Base-by-base conservation (phyloP, 2,329 filamentous ascomycete genomes). In the Ascochyta clinopodiicola region DNA sequence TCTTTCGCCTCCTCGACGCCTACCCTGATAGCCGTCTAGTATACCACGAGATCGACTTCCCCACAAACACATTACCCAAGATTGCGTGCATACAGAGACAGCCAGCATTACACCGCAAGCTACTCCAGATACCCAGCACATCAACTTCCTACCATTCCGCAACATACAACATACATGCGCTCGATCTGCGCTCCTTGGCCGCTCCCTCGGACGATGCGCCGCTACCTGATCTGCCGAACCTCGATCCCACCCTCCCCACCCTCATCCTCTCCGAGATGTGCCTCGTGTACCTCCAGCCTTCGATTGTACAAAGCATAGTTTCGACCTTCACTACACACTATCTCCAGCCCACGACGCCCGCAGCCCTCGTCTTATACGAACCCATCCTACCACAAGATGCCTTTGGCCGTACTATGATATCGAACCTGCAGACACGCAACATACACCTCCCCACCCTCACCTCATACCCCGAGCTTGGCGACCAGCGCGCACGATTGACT, bases 1-100 rank as follows among this genome's bases (percentile, higher is more conserved):
- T 88, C 56, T 92, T 97, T 69, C 87, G 91, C 19, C 78, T 97
- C 1, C 82, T 90, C 56, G 76, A 84, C 8, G 72, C 78, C 15
- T 73, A 79, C 48, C 74, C 76, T 0, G 67, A 78, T 25, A 55
- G 62, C 6, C 66, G 67, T 12, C 75, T 96, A 17, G 73, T 89
- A 54, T 99, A 98, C 74, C 93, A 98, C 74, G 95, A 99, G 75
- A 81, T 99, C 52, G 95, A 99, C 75, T 98, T 98, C 68, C 83
- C 89, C 0, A 76, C 83, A 21, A 92, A 93, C 50, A 88, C 86
- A n/a, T 71, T 79, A 2, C 81, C 83, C 37, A 96, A 94, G 76
- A 82, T 89, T 39, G 55, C 60, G 9, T 65, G 71, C 36, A 78
- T 80, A 54, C 68, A 72, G 37, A 60, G 63, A 35, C 66, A 72